Conservation (phyloP, 169 alveolate species). For the Plasmodium ovale region DNA sequence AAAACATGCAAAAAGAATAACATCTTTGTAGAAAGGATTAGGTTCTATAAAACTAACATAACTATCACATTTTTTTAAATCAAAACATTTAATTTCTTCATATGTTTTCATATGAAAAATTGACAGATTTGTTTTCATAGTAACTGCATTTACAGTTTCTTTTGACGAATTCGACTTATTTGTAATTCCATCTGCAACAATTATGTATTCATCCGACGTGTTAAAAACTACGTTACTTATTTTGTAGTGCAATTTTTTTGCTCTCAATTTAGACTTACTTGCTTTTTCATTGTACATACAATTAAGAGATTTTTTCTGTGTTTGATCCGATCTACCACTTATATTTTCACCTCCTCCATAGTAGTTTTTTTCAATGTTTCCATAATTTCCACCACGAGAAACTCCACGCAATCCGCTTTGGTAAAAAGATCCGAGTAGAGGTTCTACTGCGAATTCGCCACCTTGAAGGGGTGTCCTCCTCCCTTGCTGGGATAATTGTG, state of each 20-base stretch:
- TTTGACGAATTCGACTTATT: slow-evolving; percentile 65
- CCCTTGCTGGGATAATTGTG: not conserved
- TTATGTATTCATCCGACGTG: slow-evolving; percentile 45
- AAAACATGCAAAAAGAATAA: slow-evolving; percentile 44
- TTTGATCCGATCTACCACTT: not conserved
- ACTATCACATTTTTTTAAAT: slow-evolving; percentile 69
- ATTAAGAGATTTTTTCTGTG: not conserved
- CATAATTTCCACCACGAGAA: not conserved
- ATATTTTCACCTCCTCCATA: not conserved
- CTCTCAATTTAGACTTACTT: slow-evolving; percentile 44
- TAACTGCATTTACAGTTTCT: slow-evolving; percentile 51
- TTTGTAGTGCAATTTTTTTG: slow-evolving; percentile 63
- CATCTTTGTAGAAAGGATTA: slow-evolving; percentile 51
- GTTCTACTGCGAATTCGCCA: not conserved
- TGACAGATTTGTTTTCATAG: slow-evolving; percentile 67
- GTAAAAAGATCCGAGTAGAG: not conserved
- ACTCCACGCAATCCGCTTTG: slow-evolving; percentile 1
- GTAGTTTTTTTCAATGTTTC: not conserved
- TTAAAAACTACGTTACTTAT: slow-evolving; percentile 58
- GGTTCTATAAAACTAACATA: slow-evolving; percentile 69
- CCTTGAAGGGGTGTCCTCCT: not conserved
- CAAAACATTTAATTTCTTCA: slow-evolving; percentile 60
- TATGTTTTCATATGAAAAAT: slow-evolving; percentile 30
- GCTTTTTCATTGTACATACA: slow-evolving; percentile 36
- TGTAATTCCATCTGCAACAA: slow-evolving; percentile 76